Base-by-base conservation (phyloP, 257 asterid genomes). In the Gynochthodes officinalis region DNA sequence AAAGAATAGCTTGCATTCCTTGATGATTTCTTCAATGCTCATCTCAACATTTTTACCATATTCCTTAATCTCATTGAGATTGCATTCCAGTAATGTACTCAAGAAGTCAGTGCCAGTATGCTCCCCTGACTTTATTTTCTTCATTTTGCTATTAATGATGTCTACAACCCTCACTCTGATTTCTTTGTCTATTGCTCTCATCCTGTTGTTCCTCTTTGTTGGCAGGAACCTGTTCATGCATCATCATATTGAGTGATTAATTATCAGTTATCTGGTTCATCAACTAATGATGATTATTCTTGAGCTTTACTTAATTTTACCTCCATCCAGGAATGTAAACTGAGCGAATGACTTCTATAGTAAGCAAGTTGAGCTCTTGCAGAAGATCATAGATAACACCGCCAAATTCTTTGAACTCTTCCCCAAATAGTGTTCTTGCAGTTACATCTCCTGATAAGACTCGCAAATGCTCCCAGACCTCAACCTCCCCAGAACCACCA, bases 251-350 rank as follows among this genome's bases (percentile, higher is more conserved):
- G 11, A 37, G 42, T 37, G 43, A 2, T 23, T 21, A 65, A 23
- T 18, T 48, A 48, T 18, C 16, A 16, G 16, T 2, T 46, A 5
- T 3, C n/a, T n/a, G n/a, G n/a, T n/a, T n/a, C n/a, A n/a, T n/a
- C n/a, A n/a, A n/a, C n/a, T n/a, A n/a, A n/a, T n/a, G n/a, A n/a
- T n/a, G n/a, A n/a, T n/a, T n/a, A n/a, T n/a, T n/a, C n/a, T n/a
- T n/a, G n/a, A n/a, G n/a, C n/a, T n/a, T n/a, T n/a, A n/a, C n/a
- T n/a, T n/a, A n/a, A n/a, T n/a, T n/a, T 21, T 82, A 87, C 95
- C 90, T 85, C 83, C 81, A 78, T 19, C 92, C 96, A 2, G 96
- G 96, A 52, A 87, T 64, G 43, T 83, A 83, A 61, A 87, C 87
- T 0, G 85, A 82, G 23, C 84, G 85, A 64, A 88, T 58, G 73